Evolutionary conservation across 768 basidiomycete species (phyloP).

Genomic region (Gymnopilus junonius): DNA sequence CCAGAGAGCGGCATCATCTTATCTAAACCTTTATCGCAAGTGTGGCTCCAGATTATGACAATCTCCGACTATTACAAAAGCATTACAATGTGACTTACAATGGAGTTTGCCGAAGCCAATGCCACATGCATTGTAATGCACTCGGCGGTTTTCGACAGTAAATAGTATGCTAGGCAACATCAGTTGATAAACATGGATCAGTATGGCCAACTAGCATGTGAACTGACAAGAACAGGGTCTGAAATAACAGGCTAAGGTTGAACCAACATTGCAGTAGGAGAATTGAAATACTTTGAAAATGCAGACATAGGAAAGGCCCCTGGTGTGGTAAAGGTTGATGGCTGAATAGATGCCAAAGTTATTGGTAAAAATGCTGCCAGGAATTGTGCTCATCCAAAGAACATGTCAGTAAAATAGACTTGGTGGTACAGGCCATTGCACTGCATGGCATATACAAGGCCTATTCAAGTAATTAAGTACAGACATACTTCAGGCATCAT

Average conservation of each 20-base stretch:
- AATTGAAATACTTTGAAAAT: conserved; percentile 69
- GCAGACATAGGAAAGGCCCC: conserved; percentile 69
- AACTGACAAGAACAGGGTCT: conserved; percentile 64
- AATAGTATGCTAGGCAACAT: conserved; percentile 47
- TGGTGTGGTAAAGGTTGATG: conserved; percentile 58
- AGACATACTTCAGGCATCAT: no score
- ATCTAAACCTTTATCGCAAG: no score
- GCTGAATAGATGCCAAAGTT: conserved; percentile 26
- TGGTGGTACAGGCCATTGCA: not conserved
- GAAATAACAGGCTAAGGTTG: conserved; percentile 79
- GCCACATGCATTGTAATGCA: no score
- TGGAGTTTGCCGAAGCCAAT: no score
- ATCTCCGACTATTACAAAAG: no score
- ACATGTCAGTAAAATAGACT: conserved; percentile 4
- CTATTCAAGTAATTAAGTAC: no score
- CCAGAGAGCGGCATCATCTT: no score
- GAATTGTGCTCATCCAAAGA: conserved; percentile 4
- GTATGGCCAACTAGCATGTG: conserved; percentile 1
- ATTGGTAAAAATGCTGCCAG: not conserved
- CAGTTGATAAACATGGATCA: not conserved
- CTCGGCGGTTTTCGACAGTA: no score
- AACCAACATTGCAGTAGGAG: conserved; percentile 70
- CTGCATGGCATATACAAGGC: no score
- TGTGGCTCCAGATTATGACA: no score
- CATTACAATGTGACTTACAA: no score